phyloP scores from a whole-genome alignment of 2,329 filamentous ascomycete genomes.

The Fusarium stilboides region DNA sequence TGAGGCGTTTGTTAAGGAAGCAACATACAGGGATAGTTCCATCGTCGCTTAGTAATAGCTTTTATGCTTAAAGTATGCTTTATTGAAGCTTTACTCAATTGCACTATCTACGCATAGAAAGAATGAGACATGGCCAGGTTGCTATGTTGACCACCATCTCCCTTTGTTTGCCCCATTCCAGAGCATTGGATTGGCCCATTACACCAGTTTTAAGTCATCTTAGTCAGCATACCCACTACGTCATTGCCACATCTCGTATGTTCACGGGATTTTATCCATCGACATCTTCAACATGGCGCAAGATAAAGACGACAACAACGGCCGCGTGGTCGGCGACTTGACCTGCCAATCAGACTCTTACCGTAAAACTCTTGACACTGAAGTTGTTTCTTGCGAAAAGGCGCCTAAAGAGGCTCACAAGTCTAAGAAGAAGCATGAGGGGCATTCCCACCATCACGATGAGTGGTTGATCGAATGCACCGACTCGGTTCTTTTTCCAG shows the following conservation, averaged over 20 bases:
- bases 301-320: not conserved
- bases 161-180: not conserved
- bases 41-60: no score
- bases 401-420: slow-evolving; percentile 32
- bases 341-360: slow-evolving; percentile 52
- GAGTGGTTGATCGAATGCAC: slow-evolving; percentile 52
- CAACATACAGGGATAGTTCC: no score
- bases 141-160: not conserved
- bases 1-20: no score
- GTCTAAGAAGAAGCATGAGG: slow-evolving; percentile 42
- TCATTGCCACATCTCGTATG: slow-evolving; percentile 17
- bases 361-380: slow-evolving; percentile 42
- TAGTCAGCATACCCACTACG: slow-evolving; percentile 35
- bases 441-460: slow-evolving; percentile 38
- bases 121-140: no score
- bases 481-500: slow-evolving; percentile 53
- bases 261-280: not conserved
- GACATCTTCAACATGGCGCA: slow-evolving; percentile 21
- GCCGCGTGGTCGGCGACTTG: slow-evolving; percentile 48
- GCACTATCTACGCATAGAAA: no score
- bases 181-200: not conserved
- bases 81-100: no score
- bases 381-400: slow-evolving; percentile 51
- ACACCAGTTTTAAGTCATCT: not conserved
- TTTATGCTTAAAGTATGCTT: no score